Evolutionary conservation across 495 filamentous ascomycete species (phyloP), one percentile per base, ranked within the genome.

Genomic region (Penicillium alfredii): DNA sequence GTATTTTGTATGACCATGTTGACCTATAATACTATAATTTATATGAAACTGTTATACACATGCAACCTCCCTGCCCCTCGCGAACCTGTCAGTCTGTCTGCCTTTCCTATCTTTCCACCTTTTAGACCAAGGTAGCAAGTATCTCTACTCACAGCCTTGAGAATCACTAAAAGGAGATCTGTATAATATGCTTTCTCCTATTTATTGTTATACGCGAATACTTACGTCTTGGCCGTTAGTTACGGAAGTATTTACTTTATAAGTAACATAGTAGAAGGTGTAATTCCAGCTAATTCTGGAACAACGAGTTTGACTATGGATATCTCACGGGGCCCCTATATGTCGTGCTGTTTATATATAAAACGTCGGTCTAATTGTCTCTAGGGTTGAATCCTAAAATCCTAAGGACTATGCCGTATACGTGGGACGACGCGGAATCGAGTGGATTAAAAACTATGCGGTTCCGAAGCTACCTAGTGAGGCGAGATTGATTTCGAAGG

Each of bases 301-400:
- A 54, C 12, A 57, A 49, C 16, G 49, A 55, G 53, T 14, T 35
- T 35, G 3, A 26, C 8, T 3, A 53, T 60, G 39, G 34, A 56
- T 7, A 47, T 60, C 13, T 35, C 51, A 23, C 50, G 60, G 22
- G 61, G 64, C 19, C 64, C 64, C 11, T 66, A 57, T 65, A 55
- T 4, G 56, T 41, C 8, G 17, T 10, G 14, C 15, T 23, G 10
- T 21, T 17, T 17, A 19, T 30, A 15, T n/a, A n/a, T n/a, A n/a
- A n/a, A n/a, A n/a, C n/a, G n/a, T n/a, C n/a, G n/a, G n/a, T 15
- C 44, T 55, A 33, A 51, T 30, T 35, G 8, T 23, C 16, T 31
- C 13, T 24, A 60, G 53, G 49, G 52, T 14, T 13, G 44, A 51
- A n/a, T n/a, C n/a, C n/a, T n/a, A n/a, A n/a, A n/a, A 3, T 22